A percentile compares a stretch with the other conserved stretches of the same genome.
These are phyloP conservation scores for Amanita jacksonii DNA, from an alignment of 768 basidiomycete species.

Conservation along the genomic window DNA sequence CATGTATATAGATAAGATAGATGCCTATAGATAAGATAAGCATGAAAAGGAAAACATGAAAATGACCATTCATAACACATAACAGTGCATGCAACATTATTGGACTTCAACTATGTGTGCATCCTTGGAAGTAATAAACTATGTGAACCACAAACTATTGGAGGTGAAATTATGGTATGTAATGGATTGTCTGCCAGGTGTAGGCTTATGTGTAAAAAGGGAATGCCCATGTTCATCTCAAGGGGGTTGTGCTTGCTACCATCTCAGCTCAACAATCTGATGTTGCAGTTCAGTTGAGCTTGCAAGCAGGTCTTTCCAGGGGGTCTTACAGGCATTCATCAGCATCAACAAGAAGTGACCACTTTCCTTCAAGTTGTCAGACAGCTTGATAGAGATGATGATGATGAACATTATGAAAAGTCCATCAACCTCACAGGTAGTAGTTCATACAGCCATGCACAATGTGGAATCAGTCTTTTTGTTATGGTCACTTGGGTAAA, in stretches of 20 bases:
- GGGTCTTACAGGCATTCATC: conserved; percentile 2
- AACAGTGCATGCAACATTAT: conserved; percentile 4
- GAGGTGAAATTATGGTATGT: conserved; percentile 4
- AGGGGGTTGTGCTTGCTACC: conserved; percentile 1
- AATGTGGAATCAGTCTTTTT: conserved; percentile 4
- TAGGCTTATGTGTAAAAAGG: neutral
- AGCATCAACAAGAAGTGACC: conserved; percentile 2
- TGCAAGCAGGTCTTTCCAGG: conserved; percentile 2
- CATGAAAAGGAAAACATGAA: no score
- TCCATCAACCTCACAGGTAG: neutral
- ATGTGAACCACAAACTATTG: conserved; percentile 4
- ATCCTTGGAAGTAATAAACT: conserved; percentile 6
- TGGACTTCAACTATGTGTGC: conserved; percentile 2
- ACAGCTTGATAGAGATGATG: neutral
- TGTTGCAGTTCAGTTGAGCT: conserved; percentile 5
- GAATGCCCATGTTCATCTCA: conserved; percentile 4
- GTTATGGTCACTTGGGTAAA: no score
- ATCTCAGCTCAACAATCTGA: neutral
- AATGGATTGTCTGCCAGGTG: neutral
- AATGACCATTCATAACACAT: no score
- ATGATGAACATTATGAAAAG: neutral
- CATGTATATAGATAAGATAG: no score
- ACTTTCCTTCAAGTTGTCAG: neutral
- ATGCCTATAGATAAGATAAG: no score
- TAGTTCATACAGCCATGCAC: conserved; percentile 4